Conservation (phyloP, 2,329 filamentous ascomycete genomes). For the Cytospora mali region DNA sequence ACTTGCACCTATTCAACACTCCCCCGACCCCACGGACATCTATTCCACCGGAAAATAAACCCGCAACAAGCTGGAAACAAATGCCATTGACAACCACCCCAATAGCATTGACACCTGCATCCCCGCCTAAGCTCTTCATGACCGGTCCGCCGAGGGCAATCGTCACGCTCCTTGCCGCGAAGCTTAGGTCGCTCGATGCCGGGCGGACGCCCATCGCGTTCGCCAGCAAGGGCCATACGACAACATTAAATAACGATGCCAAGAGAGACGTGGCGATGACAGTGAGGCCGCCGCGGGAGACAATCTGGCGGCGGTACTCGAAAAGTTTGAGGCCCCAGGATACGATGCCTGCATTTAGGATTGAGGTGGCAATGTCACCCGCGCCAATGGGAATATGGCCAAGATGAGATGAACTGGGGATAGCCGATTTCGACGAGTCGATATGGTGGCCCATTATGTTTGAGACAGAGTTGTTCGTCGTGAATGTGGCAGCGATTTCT, state of each 20-base stretch:
- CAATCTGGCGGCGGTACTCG: slow-evolving; percentile 50
- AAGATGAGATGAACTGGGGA: not conserved
- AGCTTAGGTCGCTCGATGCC: slow-evolving; percentile 43
- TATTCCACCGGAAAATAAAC: slow-evolving; percentile 33
- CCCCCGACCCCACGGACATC: not conserved
- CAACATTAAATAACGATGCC: slow-evolving; percentile 47
- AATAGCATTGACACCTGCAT: slow-evolving; percentile 50
- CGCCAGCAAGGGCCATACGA: slow-evolving; percentile 44
- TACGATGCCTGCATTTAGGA: slow-evolving; percentile 55
- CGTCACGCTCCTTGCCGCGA: slow-evolving; percentile 54
- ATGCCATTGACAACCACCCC: slow-evolving; percentile 57
- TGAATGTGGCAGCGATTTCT: slow-evolving; percentile 34
- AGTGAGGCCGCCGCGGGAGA: slow-evolving; percentile 46
- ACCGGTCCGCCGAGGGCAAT: slow-evolving; percentile 53
- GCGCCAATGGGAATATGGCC: slow-evolving; percentile 39
- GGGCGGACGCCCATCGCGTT: slow-evolving; percentile 41
- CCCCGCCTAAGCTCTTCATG: slow-evolving; percentile 48
- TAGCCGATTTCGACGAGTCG: slow-evolving; percentile 29
- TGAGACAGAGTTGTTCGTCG: slow-evolving; percentile 37
- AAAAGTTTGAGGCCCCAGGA: slow-evolving; percentile 58
- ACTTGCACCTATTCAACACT: not conserved
- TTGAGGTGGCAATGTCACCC: slow-evolving; percentile 50
- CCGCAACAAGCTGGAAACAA: slow-evolving; percentile 40
- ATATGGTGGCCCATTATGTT: slow-evolving; percentile 33
- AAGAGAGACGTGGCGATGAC: slow-evolving; percentile 42